Conservation (phyloP, 2,329 filamentous ascomycete species). For the Penicillium concentricum region DNA sequence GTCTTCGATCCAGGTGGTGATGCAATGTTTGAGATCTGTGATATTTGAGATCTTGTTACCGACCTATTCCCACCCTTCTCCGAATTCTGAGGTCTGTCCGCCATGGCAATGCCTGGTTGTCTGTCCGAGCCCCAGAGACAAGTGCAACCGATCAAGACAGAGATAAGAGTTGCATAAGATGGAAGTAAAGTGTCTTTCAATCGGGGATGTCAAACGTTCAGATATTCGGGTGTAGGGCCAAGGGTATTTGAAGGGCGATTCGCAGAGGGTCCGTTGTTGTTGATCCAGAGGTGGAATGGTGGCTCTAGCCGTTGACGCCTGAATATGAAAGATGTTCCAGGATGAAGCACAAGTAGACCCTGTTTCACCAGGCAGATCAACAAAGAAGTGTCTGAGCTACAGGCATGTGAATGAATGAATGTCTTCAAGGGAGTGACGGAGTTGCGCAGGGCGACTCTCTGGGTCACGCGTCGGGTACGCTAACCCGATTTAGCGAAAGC, state of each 20-base stretch:
- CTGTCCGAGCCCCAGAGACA: conserved; percentile 11
- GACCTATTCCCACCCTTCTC: conserved; percentile 20
- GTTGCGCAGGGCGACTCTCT: conserved; percentile 31
- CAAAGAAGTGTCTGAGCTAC: conserved; percentile 12
- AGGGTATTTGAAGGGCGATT: conserved; percentile 12
- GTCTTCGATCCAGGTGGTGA: conserved; percentile 61
- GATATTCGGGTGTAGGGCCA: neutral
- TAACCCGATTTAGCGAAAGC: conserved; percentile 29
- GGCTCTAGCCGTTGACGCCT: neutral
- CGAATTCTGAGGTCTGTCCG: conserved; percentile 18
- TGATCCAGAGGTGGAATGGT: conserved; percentile 1
- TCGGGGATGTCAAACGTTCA: neutral
- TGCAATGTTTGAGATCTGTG: conserved; percentile 34
- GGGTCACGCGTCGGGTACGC: conserved; percentile 41
- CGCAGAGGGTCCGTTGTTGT: conserved; percentile 9
- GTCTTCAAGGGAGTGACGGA: conserved; percentile 25
- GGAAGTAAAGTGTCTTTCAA: neutral
- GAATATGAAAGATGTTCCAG: neutral
- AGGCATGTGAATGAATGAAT: conserved; percentile 10
- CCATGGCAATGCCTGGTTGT: conserved; percentile 20
- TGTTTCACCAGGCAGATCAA: conserved; percentile 4
- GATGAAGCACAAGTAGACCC: neutral
- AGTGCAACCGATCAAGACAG: conserved; percentile 8
- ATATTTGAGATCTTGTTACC: conserved; percentile 16
- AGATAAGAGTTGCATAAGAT: conserved; percentile 14